Base-by-base conservation (phyloP, 306 rosid genomes). In the Castanea crenata region DNA sequence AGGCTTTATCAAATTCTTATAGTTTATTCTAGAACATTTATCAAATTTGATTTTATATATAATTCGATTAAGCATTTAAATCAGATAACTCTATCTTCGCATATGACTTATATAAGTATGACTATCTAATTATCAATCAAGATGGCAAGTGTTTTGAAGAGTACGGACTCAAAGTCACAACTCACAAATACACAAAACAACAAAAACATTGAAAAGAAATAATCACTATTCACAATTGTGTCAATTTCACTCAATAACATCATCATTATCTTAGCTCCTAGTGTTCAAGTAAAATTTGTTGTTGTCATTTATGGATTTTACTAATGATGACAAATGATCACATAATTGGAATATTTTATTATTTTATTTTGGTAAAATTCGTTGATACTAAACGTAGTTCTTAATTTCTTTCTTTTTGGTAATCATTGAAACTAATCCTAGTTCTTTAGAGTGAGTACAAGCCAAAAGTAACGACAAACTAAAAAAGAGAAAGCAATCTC, bases 301-400 rank as follows among this genome's bases (percentile, higher is more conserved):
- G 83, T 73, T 83, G 80, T 74, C 69, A 86, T 76, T 63, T n/a
- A 72, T 23, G 72, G 73, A 81, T 71, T 54, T 44, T 49, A 56
- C 35, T 84, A 78, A 87, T 80, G 69, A 87, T 85, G 76, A 78
- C 65, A 69, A 69, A 84, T 82, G 57, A 79, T 85, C 70, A 73
- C 76, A 20, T 23, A 71, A 74, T 74, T 55, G 63, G 67, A 38
- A 15, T 57, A 46, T 25, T 75, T 69, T 57, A 41, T 15, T 59
- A 68, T 78, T 76, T 55, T 55, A 76, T 73, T 76, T 68, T 21
- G 56, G 64, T 41, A 46, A 63, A 62, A 73, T 75, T 69, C 77
- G 18, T 55, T 70, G 78, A 78, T 54, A 20, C 68, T 80, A 74
- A 56, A 27, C 56, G 38, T 32, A 19, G 1, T 68, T 68, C 2